These are phyloP conservation scores for Candida insectalens DNA, from an alignment of 805 yeast genomes.

Conservation along the genomic window DNA sequence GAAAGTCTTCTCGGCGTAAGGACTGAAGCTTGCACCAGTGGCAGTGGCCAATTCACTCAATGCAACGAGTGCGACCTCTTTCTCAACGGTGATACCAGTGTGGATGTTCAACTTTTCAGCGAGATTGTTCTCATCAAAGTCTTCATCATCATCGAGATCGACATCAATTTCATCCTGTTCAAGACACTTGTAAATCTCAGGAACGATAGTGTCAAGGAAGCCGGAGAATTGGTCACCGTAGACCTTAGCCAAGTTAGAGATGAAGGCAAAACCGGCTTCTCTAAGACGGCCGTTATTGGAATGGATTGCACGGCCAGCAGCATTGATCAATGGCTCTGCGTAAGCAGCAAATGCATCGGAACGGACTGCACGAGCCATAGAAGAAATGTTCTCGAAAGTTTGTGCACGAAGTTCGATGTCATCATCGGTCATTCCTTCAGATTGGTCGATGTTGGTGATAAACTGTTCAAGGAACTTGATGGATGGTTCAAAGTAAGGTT, in stretches of 20 bases:
- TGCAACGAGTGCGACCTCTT: slow-evolving; percentile 91
- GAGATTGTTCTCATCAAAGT: slow-evolving; percentile 44
- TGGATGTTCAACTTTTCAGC: slow-evolving; percentile 75
- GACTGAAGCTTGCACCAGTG: slow-evolving; percentile 71
- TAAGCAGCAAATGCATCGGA: slow-evolving; percentile 76
- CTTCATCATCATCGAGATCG: slow-evolving; percentile 28
- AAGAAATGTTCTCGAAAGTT: slow-evolving; percentile 87
- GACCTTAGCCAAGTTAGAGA: slow-evolving; percentile 89
- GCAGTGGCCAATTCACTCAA: slow-evolving; percentile 82
- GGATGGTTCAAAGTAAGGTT: slow-evolving; percentile 78
- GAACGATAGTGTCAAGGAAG: slow-evolving; percentile 73
- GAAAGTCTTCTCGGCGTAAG: slow-evolving; percentile 64
- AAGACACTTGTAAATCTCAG: slow-evolving; percentile 74
- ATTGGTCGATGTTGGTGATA: slow-evolving; percentile 52
- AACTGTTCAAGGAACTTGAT: slow-evolving; percentile 76
- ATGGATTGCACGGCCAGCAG: slow-evolving; percentile 71
- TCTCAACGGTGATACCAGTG: slow-evolving; percentile 92
- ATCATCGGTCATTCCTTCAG: slow-evolving; percentile 77
- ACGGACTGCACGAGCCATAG: slow-evolving; percentile 96
- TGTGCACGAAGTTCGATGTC: slow-evolving; percentile 86
- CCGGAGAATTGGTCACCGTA: slow-evolving; percentile 78
- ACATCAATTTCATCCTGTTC: slow-evolving; percentile 79
- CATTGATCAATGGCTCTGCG: slow-evolving; percentile 81
- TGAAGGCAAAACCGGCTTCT: slow-evolving; percentile 90
- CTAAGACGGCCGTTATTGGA: slow-evolving; percentile 78